Evolutionary conservation across 805 yeast genomes (phyloP), one percentile per base, ranked within the genome.

Genomic region (Millerozyma miso): DNA sequence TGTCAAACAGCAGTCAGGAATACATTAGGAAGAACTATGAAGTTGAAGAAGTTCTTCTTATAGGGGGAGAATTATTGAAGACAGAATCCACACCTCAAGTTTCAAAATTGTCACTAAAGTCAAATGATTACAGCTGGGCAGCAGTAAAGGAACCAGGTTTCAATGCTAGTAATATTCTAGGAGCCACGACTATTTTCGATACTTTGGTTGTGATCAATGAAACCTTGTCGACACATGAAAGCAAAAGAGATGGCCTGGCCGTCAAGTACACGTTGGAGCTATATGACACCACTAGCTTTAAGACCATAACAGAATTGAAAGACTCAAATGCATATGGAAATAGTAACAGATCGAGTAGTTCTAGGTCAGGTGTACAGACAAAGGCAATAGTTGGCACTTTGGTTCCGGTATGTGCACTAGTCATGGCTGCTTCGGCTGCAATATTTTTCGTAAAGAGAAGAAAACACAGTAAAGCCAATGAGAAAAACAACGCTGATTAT

Each of bases 11-110:
- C 29, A 46, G 60, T 3, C 37, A 53, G 7, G 48, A 50, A 13
- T 55, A 68, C 19, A 61, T 73, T 34, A 46, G 55, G 12, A 55
- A 62, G 17, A 54, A 61, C 34, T 71, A 69, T 40, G 46, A 50
- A 15, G 68, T 73, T 4, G 56, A 57, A 3, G 60, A 69, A 13
- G 70, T 80, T 0, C 54, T 86, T 7, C 69, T 83, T 36, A 44
- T 84, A 12, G 93, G 93, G 4, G 95, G 95, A 2, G 65, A 65
- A 4, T 36, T 73, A 17, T 52, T 59, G 3, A 59, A 65, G 18
- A 56, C 64, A 10, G 50, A 51, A 2, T 67, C 81, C 1, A 44
- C 59, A 3, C 84, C 85, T 0, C 47, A 55, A 8, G 61, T 72
- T 51, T 71, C 77, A 3, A 50, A 51, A 19, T 61, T 82, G 18